Evolutionary conservation across 257 asterid species (phyloP), one percentile per base, ranked within the genome.

Genomic region (Ajuga chamaepitys): DNA sequence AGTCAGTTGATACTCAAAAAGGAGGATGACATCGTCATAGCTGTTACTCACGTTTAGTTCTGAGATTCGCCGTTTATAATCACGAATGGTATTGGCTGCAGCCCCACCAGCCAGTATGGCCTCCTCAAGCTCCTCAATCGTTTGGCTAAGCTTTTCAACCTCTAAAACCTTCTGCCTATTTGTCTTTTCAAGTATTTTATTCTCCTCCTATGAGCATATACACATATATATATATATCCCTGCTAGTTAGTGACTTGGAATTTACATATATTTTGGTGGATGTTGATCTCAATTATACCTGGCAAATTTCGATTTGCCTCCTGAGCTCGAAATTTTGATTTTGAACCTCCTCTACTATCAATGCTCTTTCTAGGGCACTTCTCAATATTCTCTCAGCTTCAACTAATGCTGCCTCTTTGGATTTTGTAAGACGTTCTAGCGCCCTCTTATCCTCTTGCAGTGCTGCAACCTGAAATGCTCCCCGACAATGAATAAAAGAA

Each of bases 61-160:
- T 20, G 90, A 82, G 38, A 86, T 79, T 70, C 74, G 86, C 12
- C 98, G 73, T 66, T 68, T 78, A 71, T 81, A 86, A 54, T 91
- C 92, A 11, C 87, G 88, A 46, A 91, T 74, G 17, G 82, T 73
- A 65, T 91, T 88, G 65, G 96, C 92, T 21, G 88, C 84, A 42
- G 81, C 85, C 58, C 96, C 96, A 64, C 95, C 95, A 50, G 91
- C 86, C 68, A 91, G 95, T 67, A 91, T 70, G 66, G 90, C 92
- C 78, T 86, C 95, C 81, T 91, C 96, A 20, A 91, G 98, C 64
- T 88, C 96, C 28, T 16, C 13, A 62, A 86, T 85, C 46, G 95
- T 88, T 77, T 80, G 87, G 78, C 87, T 85, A 40, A 91, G 90
- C 80, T 79, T 91, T 82, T 88, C 95, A 53, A 91, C 88, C 74